phyloP scores from a whole-genome alignment of 805 yeast genomes.

The Saccharomycopsis microspora region DNA sequence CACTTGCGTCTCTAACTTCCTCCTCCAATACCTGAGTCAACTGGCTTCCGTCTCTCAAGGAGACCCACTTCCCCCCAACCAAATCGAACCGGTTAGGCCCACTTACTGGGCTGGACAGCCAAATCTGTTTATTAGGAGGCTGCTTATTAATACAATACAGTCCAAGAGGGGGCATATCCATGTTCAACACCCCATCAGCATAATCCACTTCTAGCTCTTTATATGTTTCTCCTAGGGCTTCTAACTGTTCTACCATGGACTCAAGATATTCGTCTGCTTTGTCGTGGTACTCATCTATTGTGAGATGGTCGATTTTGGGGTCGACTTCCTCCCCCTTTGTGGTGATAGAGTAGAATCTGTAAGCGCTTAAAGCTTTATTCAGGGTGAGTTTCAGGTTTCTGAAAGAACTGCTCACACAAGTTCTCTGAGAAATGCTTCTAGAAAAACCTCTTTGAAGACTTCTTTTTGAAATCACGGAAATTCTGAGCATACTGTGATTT shows the following conservation, averaged over 20 bases:
- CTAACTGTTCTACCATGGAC: constrained; percentile 51
- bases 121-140: constrained; percentile 94
- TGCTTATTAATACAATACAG: constrained; percentile 91
- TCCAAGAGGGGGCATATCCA: constrained; percentile 61
- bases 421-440: too few relatives aligned
- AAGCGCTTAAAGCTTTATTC: background rate
- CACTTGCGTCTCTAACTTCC: constrained; percentile 34
- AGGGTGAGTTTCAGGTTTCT: background rate
- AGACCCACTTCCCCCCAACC: constrained; percentile 65
- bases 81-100: constrained; percentile 85
- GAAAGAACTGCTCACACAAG: too few relatives aligned
- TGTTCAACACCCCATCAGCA: constrained; percentile 73
- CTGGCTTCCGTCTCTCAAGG: constrained; percentile 51
- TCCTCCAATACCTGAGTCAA: constrained; percentile 36
- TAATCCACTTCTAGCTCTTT: constrained; percentile 69
- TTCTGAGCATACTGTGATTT: too few relatives aligned
- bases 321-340: constrained; percentile 50
- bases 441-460: too few relatives aligned
- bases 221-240: constrained; percentile 44
- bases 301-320: constrained; percentile 35
- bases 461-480: too few relatives aligned
- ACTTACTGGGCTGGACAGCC: constrained; percentile 88
- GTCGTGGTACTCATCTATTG: constrained; percentile 46
- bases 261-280: constrained; percentile 64
- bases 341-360: background rate